phyloP scores from a whole-genome alignment of 2,329 filamentous ascomycete genomes.

The Colletotrichum melonis region DNA sequence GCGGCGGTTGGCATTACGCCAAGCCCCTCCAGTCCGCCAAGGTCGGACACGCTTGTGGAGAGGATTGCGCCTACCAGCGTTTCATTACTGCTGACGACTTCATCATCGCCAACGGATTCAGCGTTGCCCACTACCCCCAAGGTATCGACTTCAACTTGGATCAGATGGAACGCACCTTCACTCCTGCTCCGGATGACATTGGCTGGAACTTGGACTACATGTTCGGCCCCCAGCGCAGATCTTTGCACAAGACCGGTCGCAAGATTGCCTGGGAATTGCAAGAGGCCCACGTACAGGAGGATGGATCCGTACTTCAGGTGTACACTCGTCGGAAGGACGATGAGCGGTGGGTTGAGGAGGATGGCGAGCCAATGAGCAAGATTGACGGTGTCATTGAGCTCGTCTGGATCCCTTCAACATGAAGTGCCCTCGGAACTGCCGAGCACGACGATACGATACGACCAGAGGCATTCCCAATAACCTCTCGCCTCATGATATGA shows the following conservation, averaged over 20 bases:
- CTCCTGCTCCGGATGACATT: slow-evolving; percentile 58
- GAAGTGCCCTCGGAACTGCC: slow-evolving; percentile 15
- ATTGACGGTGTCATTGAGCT: slow-evolving; percentile 68
- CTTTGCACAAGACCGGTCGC: slow-evolving; percentile 58
- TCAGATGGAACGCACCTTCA: slow-evolving; percentile 65
- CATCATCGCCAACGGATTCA: slow-evolving; percentile 70
- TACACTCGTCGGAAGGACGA: slow-evolving; percentile 66
- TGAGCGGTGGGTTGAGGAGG: slow-evolving; percentile 61
- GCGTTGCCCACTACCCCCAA: slow-evolving; percentile 66
- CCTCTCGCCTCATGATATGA: slow-evolving; percentile 19
- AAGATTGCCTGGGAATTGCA: slow-evolving; percentile 67
- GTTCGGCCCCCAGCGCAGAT: slow-evolving; percentile 61
- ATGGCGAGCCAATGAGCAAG: slow-evolving; percentile 61
- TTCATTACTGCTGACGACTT: slow-evolving; percentile 66
- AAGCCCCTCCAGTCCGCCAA: slow-evolving; percentile 67
- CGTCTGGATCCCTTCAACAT: slow-evolving; percentile 60
- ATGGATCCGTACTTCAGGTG: slow-evolving; percentile 63
- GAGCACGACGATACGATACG: slow-evolving; percentile 32
- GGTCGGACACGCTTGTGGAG: slow-evolving; percentile 68
- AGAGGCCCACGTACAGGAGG: slow-evolving; percentile 57
- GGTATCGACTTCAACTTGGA: slow-evolving; percentile 61
- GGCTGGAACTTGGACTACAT: slow-evolving; percentile 64
- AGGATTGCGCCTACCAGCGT: slow-evolving; percentile 69
- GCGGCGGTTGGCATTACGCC: slow-evolving; percentile 66
- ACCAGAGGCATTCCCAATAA: background rate